phyloP scores from a whole-genome alignment of 2,329 filamentous ascomycete species.

The Celoporthe dispersa region DNA sequence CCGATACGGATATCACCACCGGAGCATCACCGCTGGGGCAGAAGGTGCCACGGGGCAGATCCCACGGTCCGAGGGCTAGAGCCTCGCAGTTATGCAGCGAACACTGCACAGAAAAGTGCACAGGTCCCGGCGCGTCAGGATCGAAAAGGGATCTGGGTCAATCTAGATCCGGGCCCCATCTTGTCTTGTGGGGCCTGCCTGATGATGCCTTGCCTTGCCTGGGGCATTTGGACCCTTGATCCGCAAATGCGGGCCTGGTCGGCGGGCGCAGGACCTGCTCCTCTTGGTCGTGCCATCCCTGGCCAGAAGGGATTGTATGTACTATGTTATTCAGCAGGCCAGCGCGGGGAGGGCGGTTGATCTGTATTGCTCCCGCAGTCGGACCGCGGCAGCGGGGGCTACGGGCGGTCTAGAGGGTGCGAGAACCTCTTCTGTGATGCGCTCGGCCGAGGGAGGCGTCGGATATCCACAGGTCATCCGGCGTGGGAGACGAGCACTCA shows the following conservation, averaged over 20 bases:
- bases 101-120: background rate
- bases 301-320: background rate
- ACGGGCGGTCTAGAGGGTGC: background rate
- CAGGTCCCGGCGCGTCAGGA: conserved; percentile 5
- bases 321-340: conserved; percentile 7
- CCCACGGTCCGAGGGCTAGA: conserved; percentile 9
- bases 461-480: conserved; percentile 14
- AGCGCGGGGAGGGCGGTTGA: conserved; percentile 17
- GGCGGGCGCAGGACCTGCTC: conserved; percentile 4
- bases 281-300: conserved; percentile 14
- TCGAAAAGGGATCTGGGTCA: conserved; percentile 17
- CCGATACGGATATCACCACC: background rate
- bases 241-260: conserved; percentile 12
- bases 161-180: conserved; percentile 24
- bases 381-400: conserved; percentile 7
- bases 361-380: conserved; percentile 15
- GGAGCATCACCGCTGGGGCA: background rate
- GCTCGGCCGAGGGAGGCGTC: conserved; percentile 23
- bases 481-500: background rate
- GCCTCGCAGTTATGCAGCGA: background rate
- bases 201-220: background rate
- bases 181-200: conserved; percentile 7
- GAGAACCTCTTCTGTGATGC: conserved; percentile 13
- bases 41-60: conserved; percentile 3
- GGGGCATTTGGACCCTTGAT: background rate